These are phyloP conservation scores for Penicillium steckii DNA, from an alignment of 495 filamentous ascomycete species.

Conservation along the genomic window DNA sequence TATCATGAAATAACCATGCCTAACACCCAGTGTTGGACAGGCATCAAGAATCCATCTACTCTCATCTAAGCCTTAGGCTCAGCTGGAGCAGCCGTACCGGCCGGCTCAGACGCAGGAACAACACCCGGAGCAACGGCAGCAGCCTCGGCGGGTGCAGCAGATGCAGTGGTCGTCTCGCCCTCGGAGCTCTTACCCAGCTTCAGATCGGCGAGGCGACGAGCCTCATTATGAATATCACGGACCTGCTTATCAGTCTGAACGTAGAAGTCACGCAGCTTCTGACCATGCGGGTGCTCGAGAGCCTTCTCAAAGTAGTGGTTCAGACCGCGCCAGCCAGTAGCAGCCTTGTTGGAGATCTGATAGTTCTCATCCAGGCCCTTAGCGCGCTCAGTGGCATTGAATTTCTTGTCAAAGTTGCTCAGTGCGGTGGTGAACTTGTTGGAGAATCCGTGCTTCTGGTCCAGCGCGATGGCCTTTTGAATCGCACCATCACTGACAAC, in stretches of 20 bases:
- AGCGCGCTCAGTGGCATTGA: constrained; percentile 76
- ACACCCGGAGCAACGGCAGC: constrained; percentile 12
- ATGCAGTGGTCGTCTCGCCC: constrained; percentile 32
- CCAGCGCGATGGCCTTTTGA: constrained; percentile 80
- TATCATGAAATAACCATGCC: too few species aligned
- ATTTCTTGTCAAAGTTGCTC: constrained; percentile 73
- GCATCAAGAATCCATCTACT: background rate
- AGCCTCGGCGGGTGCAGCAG: constrained; percentile 10
- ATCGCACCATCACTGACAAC: constrained; percentile 80
- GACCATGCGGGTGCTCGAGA: constrained; percentile 76
- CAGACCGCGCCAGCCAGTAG: constrained; percentile 62
- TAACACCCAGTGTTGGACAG: too few species aligned
- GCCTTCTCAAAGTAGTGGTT: constrained; percentile 91
- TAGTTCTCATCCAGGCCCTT: constrained; percentile 73
- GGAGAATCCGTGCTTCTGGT: constrained; percentile 86
- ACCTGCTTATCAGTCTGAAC: constrained; percentile 77
- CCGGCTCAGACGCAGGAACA: constrained; percentile 17
- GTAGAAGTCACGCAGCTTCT: constrained; percentile 85
- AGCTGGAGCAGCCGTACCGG: constrained; percentile 25
- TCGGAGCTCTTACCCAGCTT: constrained; percentile 67
- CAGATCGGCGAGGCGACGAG: constrained; percentile 78
- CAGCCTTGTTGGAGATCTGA: constrained; percentile 66
- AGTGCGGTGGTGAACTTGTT: constrained; percentile 72
- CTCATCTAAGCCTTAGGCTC: constrained; percentile 29
- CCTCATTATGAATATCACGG: constrained; percentile 88